A percentile compares a stretch with the other conserved stretches of the same genome.
These are phyloP conservation scores for Rhodotorula graminis DNA, from an alignment of 768 basidiomycete species.

Conservation along the genomic window DNA sequence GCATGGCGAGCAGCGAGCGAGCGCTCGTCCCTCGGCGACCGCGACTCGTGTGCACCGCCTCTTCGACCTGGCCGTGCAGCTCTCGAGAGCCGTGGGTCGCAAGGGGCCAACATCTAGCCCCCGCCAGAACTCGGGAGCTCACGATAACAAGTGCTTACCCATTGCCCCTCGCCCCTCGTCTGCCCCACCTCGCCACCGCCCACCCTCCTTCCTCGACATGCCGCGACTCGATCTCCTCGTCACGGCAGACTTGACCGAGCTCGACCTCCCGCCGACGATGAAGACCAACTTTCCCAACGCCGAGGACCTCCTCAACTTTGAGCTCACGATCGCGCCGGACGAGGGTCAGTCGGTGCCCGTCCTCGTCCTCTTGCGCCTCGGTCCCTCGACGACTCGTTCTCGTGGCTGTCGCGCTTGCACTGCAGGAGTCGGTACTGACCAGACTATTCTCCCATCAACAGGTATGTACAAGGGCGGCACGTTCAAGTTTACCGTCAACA, in stretches of 20 bases:
- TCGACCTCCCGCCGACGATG: conserved; percentile 94
- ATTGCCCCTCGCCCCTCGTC: no score
- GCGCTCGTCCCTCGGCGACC: no score
- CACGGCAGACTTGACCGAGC: conserved; percentile 81
- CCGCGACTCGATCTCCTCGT: background rate
- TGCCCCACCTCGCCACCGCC: background rate
- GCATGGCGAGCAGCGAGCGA: no score
- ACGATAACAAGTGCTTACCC: no score
- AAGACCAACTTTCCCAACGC: conserved; percentile 89
- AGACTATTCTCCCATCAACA: no score
- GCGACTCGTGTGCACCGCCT: no score
- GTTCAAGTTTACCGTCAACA: conserved; percentile 88
- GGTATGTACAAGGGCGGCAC: conserved; percentile 98
- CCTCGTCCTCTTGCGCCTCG: background rate
- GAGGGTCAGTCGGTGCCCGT: conserved; percentile 61
- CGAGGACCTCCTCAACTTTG: conserved; percentile 91
- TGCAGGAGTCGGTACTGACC: no score
- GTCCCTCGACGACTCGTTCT: background rate
- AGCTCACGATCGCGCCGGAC: conserved; percentile 89
- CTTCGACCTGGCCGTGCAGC: no score
- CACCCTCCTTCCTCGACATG: background rate
- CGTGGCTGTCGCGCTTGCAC: no score
- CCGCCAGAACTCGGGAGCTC: no score
- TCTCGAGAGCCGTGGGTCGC: no score
- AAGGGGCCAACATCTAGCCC: no score